A percentile compares a stretch with the other conserved stretches of the same genome.
Conservation (phyloP, 2,329 filamentous ascomycete genomes). For the Beauveria brongniartii region DNA sequence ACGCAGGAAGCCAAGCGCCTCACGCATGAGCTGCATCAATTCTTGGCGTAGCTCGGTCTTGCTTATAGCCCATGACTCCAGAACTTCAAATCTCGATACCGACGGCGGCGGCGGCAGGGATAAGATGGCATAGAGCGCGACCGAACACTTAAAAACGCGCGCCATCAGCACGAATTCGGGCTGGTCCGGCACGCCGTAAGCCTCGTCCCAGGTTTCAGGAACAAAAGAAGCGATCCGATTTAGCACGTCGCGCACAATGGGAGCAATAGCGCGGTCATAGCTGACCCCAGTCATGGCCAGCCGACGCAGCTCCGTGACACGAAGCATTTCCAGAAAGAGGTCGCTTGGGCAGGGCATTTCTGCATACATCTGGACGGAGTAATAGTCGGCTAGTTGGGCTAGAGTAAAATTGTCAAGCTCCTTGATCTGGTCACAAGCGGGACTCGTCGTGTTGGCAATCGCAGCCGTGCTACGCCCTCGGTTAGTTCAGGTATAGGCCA, state of each 20-base stretch:
- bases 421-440: neutral
- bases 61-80: neutral
- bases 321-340: neutral
- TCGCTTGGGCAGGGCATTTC: neutral
- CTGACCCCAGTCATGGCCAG: neutral
- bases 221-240: neutral
- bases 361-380: neutral
- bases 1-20: neutral
- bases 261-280: neutral
- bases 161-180: neutral
- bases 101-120: neutral
- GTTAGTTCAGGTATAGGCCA: neutral
- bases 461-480: neutral
- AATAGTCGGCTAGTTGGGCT: neutral
- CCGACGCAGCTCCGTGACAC: neutral
- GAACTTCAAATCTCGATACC: neutral
- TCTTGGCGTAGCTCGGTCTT: neutral
- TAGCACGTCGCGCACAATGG: neutral
- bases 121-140: neutral
- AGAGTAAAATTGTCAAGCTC: neutral
- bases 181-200: neutral
- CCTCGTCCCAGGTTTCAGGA: neutral
- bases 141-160: neutral
- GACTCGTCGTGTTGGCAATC: constrained; percentile 1
- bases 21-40: neutral